A percentile compares a stretch with the other conserved stretches of the same genome.
phyloP scores from a whole-genome alignment of 257 asterid genomes.

The Penstemon davidsonii region DNA sequence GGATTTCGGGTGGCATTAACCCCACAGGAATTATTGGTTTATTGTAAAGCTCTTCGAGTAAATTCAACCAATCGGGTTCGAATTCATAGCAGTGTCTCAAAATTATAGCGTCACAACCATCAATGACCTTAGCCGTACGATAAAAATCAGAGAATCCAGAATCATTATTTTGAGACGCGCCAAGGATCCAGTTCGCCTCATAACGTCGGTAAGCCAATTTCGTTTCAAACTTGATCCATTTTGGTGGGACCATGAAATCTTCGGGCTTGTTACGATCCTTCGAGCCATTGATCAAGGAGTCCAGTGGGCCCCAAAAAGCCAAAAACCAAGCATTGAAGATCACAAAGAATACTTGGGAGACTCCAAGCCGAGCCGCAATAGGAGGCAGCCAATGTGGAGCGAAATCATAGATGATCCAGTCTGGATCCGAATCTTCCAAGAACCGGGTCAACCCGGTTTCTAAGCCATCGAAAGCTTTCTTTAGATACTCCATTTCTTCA shows the following conservation, averaged over 20 bases:
- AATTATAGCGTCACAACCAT: constrained; percentile 28
- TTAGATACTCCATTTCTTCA: constrained; percentile 22
- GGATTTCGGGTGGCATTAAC: constrained; percentile 38
- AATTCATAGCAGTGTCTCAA: constrained; percentile 37
- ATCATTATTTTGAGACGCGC: not conserved
- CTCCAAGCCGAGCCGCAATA: constrained; percentile 23
- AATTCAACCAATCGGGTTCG: constrained; percentile 38
- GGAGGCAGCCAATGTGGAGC: constrained; percentile 37
- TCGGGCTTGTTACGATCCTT: constrained; percentile 29
- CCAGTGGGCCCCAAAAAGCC: constrained; percentile 15
- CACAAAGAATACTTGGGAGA: constrained; percentile 21
- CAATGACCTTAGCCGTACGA: constrained; percentile 25
- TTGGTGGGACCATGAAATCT: constrained; percentile 40
- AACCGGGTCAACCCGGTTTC: constrained; percentile 23
- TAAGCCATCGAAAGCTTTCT: constrained; percentile 36
- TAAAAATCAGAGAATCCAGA: constrained; percentile 39
- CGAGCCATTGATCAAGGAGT: constrained; percentile 20
- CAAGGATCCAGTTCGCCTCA: constrained; percentile 28
- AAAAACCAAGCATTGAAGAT: constrained; percentile 25
- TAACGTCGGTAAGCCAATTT: constrained; percentile 25
- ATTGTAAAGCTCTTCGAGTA: constrained; percentile 31
- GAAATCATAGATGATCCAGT: constrained; percentile 33
- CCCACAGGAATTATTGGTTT: constrained; percentile 35
- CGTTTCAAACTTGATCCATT: constrained; percentile 37
- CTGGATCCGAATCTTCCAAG: constrained; percentile 27